These are phyloP conservation scores for Pestalotiopsis sp. DNA, from an alignment of 2,329 filamentous ascomycete species.

Conservation along the genomic window DNA sequence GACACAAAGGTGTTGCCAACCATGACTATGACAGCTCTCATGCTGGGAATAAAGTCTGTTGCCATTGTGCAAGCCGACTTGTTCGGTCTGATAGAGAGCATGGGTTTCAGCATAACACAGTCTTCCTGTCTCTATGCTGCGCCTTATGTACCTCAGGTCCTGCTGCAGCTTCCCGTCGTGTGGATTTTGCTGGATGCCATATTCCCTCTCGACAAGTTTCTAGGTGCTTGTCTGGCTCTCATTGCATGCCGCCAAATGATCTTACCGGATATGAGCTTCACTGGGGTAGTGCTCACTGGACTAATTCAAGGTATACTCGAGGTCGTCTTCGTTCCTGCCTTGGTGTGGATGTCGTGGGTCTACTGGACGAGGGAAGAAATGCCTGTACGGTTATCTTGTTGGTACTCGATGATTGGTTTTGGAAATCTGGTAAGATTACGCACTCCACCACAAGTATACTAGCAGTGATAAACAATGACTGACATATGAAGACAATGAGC, in stretches of 20 bases:
- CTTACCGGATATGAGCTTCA: not conserved
- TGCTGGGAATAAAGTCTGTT: not conserved
- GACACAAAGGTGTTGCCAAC: not conserved
- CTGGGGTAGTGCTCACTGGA: not conserved
- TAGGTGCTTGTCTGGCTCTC: not conserved
- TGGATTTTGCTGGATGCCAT: not conserved
- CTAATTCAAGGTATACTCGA: not conserved
- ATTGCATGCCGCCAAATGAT: not conserved
- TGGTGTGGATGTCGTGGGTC: slow-evolving; percentile 2
- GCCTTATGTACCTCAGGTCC: not conserved
- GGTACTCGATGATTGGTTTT: not conserved
- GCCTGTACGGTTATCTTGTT: not conserved
- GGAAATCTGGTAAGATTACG: not conserved
- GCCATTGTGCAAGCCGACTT: not conserved
- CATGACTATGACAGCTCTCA: not conserved
- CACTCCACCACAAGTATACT: not conserved
- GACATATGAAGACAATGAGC: not conserved
- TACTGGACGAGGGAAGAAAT: slow-evolving; percentile 1
- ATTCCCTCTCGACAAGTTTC: not conserved
- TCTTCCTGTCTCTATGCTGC: not conserved
- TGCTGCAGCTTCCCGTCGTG: not conserved
- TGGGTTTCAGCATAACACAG: not conserved
- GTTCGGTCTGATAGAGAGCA: not conserved
- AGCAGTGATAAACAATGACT: not conserved
- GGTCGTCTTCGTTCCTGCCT: not conserved